Conservation (phyloP, 306 rosid genomes). For the Neltuma alba region DNA sequence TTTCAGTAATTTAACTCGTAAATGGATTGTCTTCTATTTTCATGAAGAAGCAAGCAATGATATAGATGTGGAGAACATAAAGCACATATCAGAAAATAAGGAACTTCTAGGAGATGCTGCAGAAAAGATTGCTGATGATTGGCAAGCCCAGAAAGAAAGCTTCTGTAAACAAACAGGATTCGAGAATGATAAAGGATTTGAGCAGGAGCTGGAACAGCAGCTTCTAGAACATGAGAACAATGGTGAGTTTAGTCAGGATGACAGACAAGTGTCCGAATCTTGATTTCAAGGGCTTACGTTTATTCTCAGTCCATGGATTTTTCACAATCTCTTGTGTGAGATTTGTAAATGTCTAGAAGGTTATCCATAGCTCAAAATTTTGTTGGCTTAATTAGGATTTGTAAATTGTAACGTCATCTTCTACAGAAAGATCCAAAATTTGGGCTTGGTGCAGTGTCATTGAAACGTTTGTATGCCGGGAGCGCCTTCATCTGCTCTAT, state of each 20-base stretch:
- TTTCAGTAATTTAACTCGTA: constrained; percentile 14
- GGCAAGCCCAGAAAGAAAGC: constrained; percentile 59
- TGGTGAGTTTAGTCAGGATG: constrained; percentile 19
- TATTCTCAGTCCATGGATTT: not conserved
- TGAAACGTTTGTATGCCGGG: not conserved
- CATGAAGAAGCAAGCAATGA: constrained; percentile 61
- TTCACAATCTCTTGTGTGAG: not conserved
- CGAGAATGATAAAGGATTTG: constrained; percentile 37
- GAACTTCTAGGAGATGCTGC: constrained; percentile 55
- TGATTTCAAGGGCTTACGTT: constrained; percentile 1
- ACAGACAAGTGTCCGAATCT: not conserved
- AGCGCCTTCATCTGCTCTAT: not conserved
- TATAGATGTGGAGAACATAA: constrained; percentile 57
- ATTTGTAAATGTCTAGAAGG: not conserved
- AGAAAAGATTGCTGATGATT: constrained; percentile 59
- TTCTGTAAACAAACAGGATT: constrained; percentile 63
- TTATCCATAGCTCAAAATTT: not conserved
- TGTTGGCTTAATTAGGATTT: not conserved
- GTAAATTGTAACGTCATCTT: not conserved
- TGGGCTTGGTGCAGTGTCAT: too few relatives aligned
- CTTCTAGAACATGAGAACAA: constrained; percentile 37
- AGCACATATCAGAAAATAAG: constrained; percentile 59
- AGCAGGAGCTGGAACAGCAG: constrained; percentile 44
- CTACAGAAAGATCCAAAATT: not conserved
- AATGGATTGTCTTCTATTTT: constrained; percentile 15